phyloP scores from a whole-genome alignment of 2,329 filamentous ascomycete genomes.

The Fusarium redolens region DNA sequence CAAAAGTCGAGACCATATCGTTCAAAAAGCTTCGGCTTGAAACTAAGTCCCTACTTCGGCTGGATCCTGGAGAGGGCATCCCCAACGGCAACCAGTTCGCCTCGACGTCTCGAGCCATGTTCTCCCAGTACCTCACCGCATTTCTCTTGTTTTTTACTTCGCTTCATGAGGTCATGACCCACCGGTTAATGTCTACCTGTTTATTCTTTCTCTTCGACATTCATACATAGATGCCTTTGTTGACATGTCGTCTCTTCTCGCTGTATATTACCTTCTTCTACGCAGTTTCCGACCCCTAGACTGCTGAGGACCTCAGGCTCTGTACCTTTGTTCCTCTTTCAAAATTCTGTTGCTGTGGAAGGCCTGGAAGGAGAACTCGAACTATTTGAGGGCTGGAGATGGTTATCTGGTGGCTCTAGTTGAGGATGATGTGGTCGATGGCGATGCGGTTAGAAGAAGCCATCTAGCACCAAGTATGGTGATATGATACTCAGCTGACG shows the following conservation, averaged over 20 bases:
- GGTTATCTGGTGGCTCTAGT: slow-evolving; percentile 20
- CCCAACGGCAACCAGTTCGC: slow-evolving; percentile 10
- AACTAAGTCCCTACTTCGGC: slow-evolving; percentile 38
- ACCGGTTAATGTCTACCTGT: slow-evolving; percentile 51
- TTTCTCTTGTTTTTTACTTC: slow-evolving; percentile 34
- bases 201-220: slow-evolving; percentile 36
- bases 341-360: slow-evolving; percentile 3
- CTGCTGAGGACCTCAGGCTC: slow-evolving; percentile 29
- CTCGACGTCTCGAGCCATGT: slow-evolving; percentile 11
- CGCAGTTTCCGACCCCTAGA: slow-evolving; percentile 45
- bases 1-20: slow-evolving; percentile 8
- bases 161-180: slow-evolving; percentile 51
- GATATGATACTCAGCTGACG: slow-evolving; percentile 25
- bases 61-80: slow-evolving; percentile 33
- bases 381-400: not conserved
- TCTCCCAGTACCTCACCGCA: slow-evolving; percentile 21
- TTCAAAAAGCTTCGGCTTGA: slow-evolving; percentile 20
- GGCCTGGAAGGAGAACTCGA: not conserved
- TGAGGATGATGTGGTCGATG: slow-evolving; percentile 26
- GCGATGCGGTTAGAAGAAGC: slow-evolving; percentile 12
- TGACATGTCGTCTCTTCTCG: slow-evolving; percentile 32
- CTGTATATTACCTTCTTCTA: slow-evolving; percentile 49
- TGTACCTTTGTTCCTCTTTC: slow-evolving; percentile 18
- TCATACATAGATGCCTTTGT: slow-evolving; percentile 31
- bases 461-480: slow-evolving; percentile 23